A percentile compares a stretch with the other conserved stretches of the same genome.
phyloP scores from a whole-genome alignment of 805 yeast genomes.

The Pichia heedii region DNA sequence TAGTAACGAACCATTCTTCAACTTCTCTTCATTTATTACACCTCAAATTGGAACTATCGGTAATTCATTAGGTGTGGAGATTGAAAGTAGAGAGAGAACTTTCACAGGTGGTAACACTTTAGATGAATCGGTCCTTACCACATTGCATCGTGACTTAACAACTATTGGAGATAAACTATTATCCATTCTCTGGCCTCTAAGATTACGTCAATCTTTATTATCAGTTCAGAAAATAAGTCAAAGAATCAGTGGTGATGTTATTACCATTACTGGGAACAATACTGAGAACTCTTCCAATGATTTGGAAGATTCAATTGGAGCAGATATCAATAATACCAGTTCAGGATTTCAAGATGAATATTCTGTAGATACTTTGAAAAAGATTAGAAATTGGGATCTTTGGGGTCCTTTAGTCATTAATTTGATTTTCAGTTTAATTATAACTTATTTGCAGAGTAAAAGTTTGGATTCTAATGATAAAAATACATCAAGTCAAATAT shows the following conservation, averaged over 20 bases:
- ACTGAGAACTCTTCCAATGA: neutral
- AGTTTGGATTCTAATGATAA: constrained; percentile 15
- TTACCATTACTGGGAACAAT: neutral
- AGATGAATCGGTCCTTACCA: constrained; percentile 45
- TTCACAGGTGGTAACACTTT: constrained; percentile 50
- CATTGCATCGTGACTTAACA: constrained; percentile 31
- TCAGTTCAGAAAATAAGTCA: constrained; percentile 21
- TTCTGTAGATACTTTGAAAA: constrained; percentile 26
- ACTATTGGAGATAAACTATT: constrained; percentile 28
- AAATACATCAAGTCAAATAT: constrained; percentile 36
- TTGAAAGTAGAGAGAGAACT: constrained; percentile 37
- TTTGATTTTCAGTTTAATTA: constrained; percentile 36
- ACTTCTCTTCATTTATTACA: constrained; percentile 26
- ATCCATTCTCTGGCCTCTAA: constrained; percentile 31
- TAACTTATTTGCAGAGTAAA: constrained; percentile 35
- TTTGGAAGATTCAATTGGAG: constrained; percentile 18
- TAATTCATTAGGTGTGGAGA: constrained; percentile 9
- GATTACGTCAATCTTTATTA: constrained; percentile 23
- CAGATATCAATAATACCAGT: constrained; percentile 1
- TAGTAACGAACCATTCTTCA: constrained; percentile 13
- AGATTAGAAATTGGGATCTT: constrained; percentile 48
- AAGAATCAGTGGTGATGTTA: constrained; percentile 14
- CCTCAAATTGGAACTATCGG: constrained; percentile 21
- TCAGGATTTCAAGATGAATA: constrained; percentile 21
- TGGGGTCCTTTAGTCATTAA: constrained; percentile 55